Evolutionary conservation across 768 basidiomycete species (phyloP), one percentile per base, ranked within the genome.

Genomic region (Mycena chlorophos): DNA sequence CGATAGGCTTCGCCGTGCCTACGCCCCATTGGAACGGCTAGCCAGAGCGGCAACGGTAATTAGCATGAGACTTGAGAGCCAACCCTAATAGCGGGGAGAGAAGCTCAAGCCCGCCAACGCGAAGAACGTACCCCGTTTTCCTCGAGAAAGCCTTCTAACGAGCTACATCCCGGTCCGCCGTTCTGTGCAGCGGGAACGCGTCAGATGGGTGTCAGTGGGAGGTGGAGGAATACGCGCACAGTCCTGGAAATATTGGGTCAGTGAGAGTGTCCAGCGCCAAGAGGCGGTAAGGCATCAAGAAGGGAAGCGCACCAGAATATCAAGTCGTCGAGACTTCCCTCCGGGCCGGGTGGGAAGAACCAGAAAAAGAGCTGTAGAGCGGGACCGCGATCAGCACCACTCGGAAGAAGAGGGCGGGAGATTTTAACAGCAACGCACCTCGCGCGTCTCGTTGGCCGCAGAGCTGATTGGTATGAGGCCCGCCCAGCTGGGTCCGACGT

Each of bases 161-260:
- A 87, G 12, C 86, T 88, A 63, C 88, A 89, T 26, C 89, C 88
- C 0, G 88, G 89, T 1, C 89, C 88, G n/a, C 88, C 88, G 60
- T 89, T 89, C 4, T 46, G n/a, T 13, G 26, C 20, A 13, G n/a
- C n/a, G n/a, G n/a, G n/a, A n/a, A 6, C 5, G 45, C 8, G 22
- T 46, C 14, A 46, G 25, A 46, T 6, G 25, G 27, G 6, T 5
- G 12, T 6, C 13, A 12, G 22, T 22, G 23, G 26, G 23, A 13
- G 40, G 16, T 6, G 20, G 10, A 12, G 14, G 12, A 25, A 46
- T 20, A 27, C 23, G 13, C 45, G 25, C 45, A 46, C 45, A 25
- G 84, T 87, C 88, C 87, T 88, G 63, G 20, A 50, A 5, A 16
- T 42, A 38, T 54, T 48, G 29, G 6, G 26, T 43, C 14, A 14